Evolutionary conservation across 768 basidiomycete genomes (phyloP).

Genomic region (Pisolithus sp.): DNA sequence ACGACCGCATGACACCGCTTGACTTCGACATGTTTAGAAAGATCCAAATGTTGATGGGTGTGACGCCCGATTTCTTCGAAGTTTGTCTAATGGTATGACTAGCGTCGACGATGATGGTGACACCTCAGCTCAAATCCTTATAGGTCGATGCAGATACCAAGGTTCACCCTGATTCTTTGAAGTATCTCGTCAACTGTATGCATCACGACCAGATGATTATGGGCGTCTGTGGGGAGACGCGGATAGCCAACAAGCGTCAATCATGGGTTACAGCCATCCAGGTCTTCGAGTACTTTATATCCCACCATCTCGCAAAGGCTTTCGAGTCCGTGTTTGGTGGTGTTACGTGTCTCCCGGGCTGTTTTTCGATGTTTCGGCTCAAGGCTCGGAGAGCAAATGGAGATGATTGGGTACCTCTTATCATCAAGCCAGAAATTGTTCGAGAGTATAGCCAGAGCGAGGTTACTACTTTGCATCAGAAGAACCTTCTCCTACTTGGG

Average conservation of each 20-base stretch:
- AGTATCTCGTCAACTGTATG: constrained; percentile 94
- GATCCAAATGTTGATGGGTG: constrained; percentile 94
- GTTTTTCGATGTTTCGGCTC: constrained; percentile 98
- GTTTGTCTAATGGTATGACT: constrained; percentile 86
- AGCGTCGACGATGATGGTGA: neutral
- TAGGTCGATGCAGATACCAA: constrained; percentile 99
- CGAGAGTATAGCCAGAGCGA: constrained; percentile 94
- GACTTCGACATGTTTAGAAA: constrained; percentile 99
- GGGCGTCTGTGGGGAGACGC: constrained; percentile 98
- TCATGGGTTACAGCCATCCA: constrained; percentile 99
- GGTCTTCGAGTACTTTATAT: constrained; percentile 98
- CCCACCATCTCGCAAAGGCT: constrained; percentile 95
- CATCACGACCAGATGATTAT: constrained; percentile 98
- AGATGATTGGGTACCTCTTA: constrained; percentile 96
- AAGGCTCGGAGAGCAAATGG: constrained; percentile 85
- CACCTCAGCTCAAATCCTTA: constrained; percentile 8
- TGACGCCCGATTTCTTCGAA: constrained; percentile 98
- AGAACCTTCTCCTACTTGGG: constrained; percentile 91
- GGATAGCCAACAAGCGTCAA: constrained; percentile 96
- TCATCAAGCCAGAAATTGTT: constrained; percentile 95
- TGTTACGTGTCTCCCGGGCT: constrained; percentile 98
- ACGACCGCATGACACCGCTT: constrained; percentile 96
- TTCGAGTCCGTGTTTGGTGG: constrained; percentile 99
- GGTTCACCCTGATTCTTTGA: constrained; percentile 85
- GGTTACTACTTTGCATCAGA: constrained; percentile 93